Conservation (phyloP, 1,284 basidiomycete genomes). For the Trichosporon sp. region DNA sequence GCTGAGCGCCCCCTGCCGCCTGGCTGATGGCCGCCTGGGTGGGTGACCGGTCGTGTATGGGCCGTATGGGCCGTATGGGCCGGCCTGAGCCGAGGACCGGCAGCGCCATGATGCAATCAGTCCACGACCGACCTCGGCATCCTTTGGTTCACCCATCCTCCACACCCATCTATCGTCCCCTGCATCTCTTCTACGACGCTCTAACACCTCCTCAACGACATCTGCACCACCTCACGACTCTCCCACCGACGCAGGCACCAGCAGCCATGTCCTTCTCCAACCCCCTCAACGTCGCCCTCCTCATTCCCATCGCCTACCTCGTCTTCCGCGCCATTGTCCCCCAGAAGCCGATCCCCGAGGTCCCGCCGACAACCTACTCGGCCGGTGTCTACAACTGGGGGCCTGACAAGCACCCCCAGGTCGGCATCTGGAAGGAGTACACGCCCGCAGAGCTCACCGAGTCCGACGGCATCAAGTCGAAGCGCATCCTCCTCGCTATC, state of each 20-base stretch:
- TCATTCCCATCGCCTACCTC: constrained; percentile 73
- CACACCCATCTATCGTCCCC: background rate
- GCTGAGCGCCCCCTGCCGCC: background rate
- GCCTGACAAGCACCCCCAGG: constrained; percentile 70
- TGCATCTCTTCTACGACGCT: background rate
- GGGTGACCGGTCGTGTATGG: background rate
- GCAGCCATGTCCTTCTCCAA: constrained; percentile 38
- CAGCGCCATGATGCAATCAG: background rate
- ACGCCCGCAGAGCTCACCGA: constrained; percentile 67
- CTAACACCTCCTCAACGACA: constrained; percentile 1
- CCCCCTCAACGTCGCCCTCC: constrained; percentile 58
- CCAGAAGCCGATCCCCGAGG: constrained; percentile 40
- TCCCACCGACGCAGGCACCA: background rate
- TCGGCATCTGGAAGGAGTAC: constrained; percentile 67
- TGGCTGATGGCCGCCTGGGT: background rate
- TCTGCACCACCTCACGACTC: background rate
- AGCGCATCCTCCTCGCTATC: constrained; percentile 78
- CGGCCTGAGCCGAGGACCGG: background rate
- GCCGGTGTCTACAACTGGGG: constrained; percentile 74
- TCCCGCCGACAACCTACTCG: constrained; percentile 27
- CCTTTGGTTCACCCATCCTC: background rate
- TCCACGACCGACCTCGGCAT: background rate
- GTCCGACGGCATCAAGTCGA: constrained; percentile 62
- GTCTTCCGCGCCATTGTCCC: constrained; percentile 70
- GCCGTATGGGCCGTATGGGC: too few relatives aligned